Evolutionary conservation across 257 asterid genomes (phyloP).

Genomic region (Penstemon davidsonii): DNA sequence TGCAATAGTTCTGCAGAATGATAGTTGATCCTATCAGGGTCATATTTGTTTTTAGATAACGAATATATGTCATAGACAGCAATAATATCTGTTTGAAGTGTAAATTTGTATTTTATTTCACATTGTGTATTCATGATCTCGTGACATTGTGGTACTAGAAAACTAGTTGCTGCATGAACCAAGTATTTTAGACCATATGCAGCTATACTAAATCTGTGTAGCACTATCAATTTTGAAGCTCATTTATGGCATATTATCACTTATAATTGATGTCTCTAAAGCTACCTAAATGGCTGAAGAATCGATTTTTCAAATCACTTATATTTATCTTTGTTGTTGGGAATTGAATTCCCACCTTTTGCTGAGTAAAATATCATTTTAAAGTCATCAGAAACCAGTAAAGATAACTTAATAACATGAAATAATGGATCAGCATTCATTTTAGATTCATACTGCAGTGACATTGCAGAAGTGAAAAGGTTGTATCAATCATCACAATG

Average conservation of each 20-base stretch:
- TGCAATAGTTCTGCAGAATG: conserved; percentile 8
- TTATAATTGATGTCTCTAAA: not conserved
- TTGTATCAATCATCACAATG: not conserved
- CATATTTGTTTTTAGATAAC: not conserved
- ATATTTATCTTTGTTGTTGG: not conserved
- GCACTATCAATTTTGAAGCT: not conserved
- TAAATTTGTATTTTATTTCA: not conserved
- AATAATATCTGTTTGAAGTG: not conserved
- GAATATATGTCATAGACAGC: not conserved
- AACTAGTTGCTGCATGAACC: not conserved
- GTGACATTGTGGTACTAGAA: not conserved
- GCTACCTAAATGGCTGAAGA: not conserved
- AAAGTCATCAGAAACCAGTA: not conserved
- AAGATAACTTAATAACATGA: not conserved
- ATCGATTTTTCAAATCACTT: not conserved
- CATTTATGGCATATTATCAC: not conserved
- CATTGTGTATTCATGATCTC: not conserved
- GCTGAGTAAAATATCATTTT: not conserved
- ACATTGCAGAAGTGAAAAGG: not conserved
- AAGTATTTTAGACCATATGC: not conserved
- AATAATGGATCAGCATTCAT: not conserved
- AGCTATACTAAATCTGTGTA: not conserved
- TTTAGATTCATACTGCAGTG: not conserved
- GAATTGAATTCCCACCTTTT: not conserved
- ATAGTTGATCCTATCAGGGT: not conserved